A percentile compares a stretch with the other conserved stretches of the same genome.
Evolutionary conservation across 805 yeast genomes (phyloP).

Genomic region (Kodamaea sagamina): DNA sequence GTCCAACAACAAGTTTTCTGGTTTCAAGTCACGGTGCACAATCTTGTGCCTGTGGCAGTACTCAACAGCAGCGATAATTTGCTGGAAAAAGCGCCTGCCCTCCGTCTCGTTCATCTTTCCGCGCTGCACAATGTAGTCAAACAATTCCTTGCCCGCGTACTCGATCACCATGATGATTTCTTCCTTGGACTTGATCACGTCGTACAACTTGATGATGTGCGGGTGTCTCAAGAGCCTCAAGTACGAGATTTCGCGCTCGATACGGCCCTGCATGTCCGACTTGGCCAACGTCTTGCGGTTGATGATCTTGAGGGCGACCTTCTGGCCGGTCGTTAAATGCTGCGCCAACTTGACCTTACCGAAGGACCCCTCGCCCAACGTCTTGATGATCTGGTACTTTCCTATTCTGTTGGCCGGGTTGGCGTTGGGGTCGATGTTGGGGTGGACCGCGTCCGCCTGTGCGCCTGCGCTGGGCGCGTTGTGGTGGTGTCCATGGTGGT

Average conservation of each 20-base stretch:
- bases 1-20: slow-evolving; percentile 55
- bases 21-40: slow-evolving; percentile 77
- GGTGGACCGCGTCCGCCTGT: slow-evolving; percentile 4
- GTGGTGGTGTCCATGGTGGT: slow-evolving; percentile 23
- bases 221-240: slow-evolving; percentile 33
- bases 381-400: slow-evolving; percentile 44
- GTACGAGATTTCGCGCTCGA: slow-evolving; percentile 32
- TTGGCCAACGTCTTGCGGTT: slow-evolving; percentile 33
- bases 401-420: slow-evolving; percentile 65
- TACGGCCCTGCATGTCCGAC: slow-evolving; percentile 33
- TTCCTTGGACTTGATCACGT: slow-evolving; percentile 32
- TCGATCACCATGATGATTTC: slow-evolving; percentile 35
- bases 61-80: slow-evolving; percentile 33
- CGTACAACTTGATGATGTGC: slow-evolving; percentile 33
- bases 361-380: slow-evolving; percentile 33
- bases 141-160: slow-evolving; percentile 32
- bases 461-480: slow-evolving; percentile 2
- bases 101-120: slow-evolving; percentile 35
- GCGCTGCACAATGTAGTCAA: slow-evolving; percentile 31
- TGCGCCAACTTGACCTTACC: slow-evolving; percentile 36
- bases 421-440: slow-evolving; percentile 16
- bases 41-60: slow-evolving; percentile 35
- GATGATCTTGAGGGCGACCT: slow-evolving; percentile 32
- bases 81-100: slow-evolving; percentile 33
- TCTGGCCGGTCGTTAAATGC: slow-evolving; percentile 31